Conservation (phyloP, 1,284 basidiomycete genomes). For the Naganishia sp. region DNA sequence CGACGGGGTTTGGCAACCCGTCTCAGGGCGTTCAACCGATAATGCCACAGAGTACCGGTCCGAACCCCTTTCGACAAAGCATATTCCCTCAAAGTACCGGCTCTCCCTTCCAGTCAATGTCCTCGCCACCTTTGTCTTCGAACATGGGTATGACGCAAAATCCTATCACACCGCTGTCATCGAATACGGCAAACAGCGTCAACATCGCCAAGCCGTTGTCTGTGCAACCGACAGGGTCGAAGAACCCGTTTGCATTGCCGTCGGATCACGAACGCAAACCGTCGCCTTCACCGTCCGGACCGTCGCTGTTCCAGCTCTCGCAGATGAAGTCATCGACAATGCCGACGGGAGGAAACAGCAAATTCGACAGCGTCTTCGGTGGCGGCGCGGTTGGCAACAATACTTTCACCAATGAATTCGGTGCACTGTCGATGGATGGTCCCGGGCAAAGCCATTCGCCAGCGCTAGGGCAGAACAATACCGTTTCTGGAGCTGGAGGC, state of each 20-base stretch:
- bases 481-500: constrained; percentile 4
- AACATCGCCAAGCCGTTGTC: constrained; percentile 60
- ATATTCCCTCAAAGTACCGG: constrained; percentile 55
- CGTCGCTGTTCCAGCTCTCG: constrained; percentile 31
- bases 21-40: constrained; percentile 52
- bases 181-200: constrained; percentile 25
- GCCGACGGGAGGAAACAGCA: constrained; percentile 9
- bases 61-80: constrained; percentile 68
- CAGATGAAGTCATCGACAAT: constrained; percentile 25
- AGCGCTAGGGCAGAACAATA: background rate
- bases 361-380: constrained; percentile 28
- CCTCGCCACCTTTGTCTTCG: background rate
- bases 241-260: constrained; percentile 89
- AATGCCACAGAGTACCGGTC: constrained; percentile 71
- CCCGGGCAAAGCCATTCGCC: constrained; percentile 3
- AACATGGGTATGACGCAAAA: constrained; percentile 9
- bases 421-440: constrained; percentile 20
- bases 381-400: constrained; percentile 35
- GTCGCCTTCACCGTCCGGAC: constrained; percentile 31
- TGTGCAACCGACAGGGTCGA: constrained; percentile 87
- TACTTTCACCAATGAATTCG: constrained; percentile 31
- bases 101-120: constrained; percentile 48
- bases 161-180: constrained; percentile 30
- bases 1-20: constrained; percentile 38
- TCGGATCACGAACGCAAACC: constrained; percentile 58